A percentile compares a stretch with the other conserved stretches of the same genome.
Conservation (phyloP, 2,329 filamentous ascomycete genomes). For the Pseudogymnoascus sp. region DNA sequence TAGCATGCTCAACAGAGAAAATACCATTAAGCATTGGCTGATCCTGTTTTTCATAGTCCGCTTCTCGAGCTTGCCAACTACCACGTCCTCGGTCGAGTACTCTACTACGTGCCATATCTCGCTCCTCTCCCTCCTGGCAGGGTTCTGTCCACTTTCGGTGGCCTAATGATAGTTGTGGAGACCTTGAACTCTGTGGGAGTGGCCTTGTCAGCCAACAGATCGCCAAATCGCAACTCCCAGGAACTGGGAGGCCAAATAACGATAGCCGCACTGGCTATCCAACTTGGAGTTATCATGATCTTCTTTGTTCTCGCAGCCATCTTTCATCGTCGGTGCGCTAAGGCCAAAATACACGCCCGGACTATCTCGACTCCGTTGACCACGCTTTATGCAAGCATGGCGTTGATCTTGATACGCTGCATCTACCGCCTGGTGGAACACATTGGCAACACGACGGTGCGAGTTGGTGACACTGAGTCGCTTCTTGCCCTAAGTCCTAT, state of each 20-base stretch:
- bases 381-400: conserved; percentile 41
- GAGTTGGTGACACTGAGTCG: conserved; percentile 31
- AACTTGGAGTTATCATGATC: conserved; percentile 40
- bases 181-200: conserved; percentile 38
- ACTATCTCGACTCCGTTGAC: conserved; percentile 30
- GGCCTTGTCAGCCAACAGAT: conserved; percentile 36
- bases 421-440: conserved; percentile 49
- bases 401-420: conserved; percentile 41
- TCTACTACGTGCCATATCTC: conserved; percentile 51
- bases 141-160: conserved; percentile 37
- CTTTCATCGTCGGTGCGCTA: conserved; percentile 38
- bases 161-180: conserved; percentile 38
- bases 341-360: conserved; percentile 15
- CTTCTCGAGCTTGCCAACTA: conserved; percentile 52
- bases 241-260: conserved; percentile 36
- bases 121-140: conserved; percentile 38
- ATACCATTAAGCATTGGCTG: neutral
- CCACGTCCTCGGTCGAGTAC: conserved; percentile 47
- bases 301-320: conserved; percentile 38
- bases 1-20: conserved; percentile 20
- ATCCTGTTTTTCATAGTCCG: conserved; percentile 32
- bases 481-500: conserved; percentile 32
- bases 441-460: conserved; percentile 37
- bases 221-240: conserved; percentile 29
- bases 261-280: conserved; percentile 41